Evolutionary conservation across 2,329 filamentous ascomycete species (phyloP), one percentile per base, ranked within the genome.

Genomic region (Penicillium sp.): DNA sequence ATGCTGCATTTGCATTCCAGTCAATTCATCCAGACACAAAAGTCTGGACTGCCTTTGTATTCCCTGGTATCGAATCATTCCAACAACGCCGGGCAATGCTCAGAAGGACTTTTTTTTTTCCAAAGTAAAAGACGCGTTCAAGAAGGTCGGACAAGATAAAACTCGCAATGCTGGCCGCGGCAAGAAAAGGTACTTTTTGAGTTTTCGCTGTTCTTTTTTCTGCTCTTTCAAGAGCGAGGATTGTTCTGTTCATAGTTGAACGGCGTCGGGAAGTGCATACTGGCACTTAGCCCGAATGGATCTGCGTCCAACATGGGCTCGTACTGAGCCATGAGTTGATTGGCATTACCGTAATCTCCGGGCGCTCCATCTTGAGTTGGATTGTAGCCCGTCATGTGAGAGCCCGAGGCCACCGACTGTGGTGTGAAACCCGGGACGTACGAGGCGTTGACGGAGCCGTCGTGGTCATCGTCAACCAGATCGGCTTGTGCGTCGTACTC

Each of bases 401-500:
- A 79, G 61, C 80, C 76, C 10, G 77, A 72, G 61, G 81, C 74
- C 28, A 77, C 75, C 30, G 79, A 80, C 37, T 79, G 76, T 51
- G 79, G 73, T 28, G 79, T 79, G 65, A 80, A 82, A 38, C 76
- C 75, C n/a, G 82, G 78, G 42, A 87, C 86, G 73, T 91, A 94
- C 9, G 89, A 87, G 49, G 88, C 85, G 45, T 88, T 88, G 59
- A 89, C 85, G 12, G 88, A 87, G 64, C 92, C 89, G 67, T 88
- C 84, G 75, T 83, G 86, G 70, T 91, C 89, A 64, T 96, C 91
- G 73, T 97, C 93, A 77, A 96, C 88, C 85, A 96, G 91, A 72
- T 94, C 92, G 77, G 87, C 87, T 80, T 92, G 91, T 59, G 92
- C 90, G 77, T 97, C 93, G 81, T 97, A 98, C 83, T 98, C 94